These are phyloP conservation scores for Coemansia sp. DNA, from an alignment of 192 early-diverging fungal species.

Conservation along the genomic window DNA sequence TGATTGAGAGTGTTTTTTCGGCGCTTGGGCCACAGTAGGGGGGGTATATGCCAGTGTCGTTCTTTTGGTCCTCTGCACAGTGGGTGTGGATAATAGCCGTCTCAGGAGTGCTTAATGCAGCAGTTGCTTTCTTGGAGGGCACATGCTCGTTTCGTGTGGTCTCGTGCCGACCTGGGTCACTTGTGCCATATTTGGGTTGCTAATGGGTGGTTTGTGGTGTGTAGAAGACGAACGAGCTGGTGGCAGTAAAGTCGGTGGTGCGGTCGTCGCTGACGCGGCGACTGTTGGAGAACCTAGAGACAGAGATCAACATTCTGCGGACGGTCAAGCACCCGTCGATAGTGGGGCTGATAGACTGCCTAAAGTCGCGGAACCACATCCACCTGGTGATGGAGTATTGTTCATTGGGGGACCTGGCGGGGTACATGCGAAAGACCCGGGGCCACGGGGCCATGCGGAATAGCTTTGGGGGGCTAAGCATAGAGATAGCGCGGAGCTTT, in stretches of 20 bases:
- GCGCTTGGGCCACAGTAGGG: too few species aligned
- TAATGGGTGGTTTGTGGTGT: not conserved
- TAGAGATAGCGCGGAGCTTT: slow-evolving; percentile 78
- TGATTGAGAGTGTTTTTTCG: not conserved
- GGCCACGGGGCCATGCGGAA: slow-evolving; percentile 49
- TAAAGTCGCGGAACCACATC: slow-evolving; percentile 90
- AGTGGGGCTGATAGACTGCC: slow-evolving; percentile 82
- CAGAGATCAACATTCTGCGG: slow-evolving; percentile 91
- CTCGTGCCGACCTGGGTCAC: too few species aligned
- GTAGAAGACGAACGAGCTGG: slow-evolving; percentile 53
- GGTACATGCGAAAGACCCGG: slow-evolving; percentile 73
- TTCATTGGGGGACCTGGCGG: slow-evolving; percentile 86
- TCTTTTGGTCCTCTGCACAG: too few species aligned
- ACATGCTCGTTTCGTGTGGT: too few species aligned
- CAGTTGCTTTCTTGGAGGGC: too few species aligned
- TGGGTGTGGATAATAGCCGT: too few species aligned
- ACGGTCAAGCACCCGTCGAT: slow-evolving; percentile 79
- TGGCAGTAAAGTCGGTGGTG: slow-evolving; percentile 90
- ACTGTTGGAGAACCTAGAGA: slow-evolving; percentile 89
- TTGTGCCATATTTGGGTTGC: not conserved
- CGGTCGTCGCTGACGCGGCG: slow-evolving; percentile 85
- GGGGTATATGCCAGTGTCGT: too few species aligned
- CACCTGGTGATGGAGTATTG: slow-evolving; percentile 98
- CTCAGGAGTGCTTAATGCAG: too few species aligned
- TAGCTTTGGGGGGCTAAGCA: slow-evolving; percentile 72